phyloP scores from a whole-genome alignment of 176 grass and related monocot species.

The Olyra latifolia region DNA sequence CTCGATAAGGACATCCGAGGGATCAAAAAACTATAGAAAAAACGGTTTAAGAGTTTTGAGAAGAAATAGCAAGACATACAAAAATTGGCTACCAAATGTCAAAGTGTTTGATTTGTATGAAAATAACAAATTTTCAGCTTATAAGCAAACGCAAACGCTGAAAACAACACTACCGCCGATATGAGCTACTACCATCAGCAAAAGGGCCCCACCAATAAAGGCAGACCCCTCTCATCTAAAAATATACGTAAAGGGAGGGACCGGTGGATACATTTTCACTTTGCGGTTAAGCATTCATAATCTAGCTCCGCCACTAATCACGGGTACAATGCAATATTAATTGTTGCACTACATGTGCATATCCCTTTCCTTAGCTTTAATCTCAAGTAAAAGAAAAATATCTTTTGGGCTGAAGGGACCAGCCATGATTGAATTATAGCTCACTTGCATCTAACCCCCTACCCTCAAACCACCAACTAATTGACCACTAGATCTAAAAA shows the following conservation, averaged over 20 bases:
- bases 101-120: too few species aligned
- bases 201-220: not conserved
- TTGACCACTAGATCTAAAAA: slow-evolving; percentile 30
- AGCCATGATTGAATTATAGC: slow-evolving; percentile 27
- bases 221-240: not conserved
- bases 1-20: too few species aligned
- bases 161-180: too few species aligned
- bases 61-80: too few species aligned
- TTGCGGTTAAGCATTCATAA: not conserved
- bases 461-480: slow-evolving; percentile 33
- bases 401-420: not conserved
- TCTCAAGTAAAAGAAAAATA: slow-evolving; percentile 33
- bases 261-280: not conserved
- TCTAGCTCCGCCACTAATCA: not conserved
- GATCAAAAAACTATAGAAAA: too few species aligned
- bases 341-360: not conserved
- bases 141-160: too few species aligned
- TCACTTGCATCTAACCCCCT: slow-evolving; percentile 11
- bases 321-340: not conserved
- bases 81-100: too few species aligned
- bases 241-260: not conserved
- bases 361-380: slow-evolving; percentile 18
- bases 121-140: too few species aligned
- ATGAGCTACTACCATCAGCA: too few species aligned
- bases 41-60: too few species aligned